Base-by-base conservation (phyloP, 1,284 basidiomycete species). In the Ustilago trichophora region DNA sequence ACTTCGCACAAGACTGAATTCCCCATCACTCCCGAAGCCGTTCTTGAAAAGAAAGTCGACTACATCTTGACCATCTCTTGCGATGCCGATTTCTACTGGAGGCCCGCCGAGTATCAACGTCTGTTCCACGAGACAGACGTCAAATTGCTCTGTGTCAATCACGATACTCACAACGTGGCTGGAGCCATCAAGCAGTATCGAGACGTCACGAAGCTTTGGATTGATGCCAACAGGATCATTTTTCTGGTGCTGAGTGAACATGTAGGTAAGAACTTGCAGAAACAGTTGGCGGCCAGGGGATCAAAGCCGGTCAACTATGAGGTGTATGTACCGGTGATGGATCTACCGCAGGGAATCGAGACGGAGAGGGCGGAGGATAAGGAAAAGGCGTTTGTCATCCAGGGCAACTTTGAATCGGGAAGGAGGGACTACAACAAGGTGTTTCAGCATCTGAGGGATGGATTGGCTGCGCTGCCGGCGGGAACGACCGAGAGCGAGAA, bases 231-330 rank as follows among this genome's bases (percentile, higher is more conserved):
- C 7, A 19, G 47, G 7, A 49, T 49, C 34, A 49, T 37, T 15
- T 49, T 49, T 19, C 13, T 49, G 8, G 47, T 49, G 5, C 47
- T 49, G 29, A 41, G 47, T 21, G 47, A 49, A 13, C 47, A 49
- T 38, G 47, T 49, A 6, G 47, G 47, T 12, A 40, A 33, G 22
- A 21, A 18, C 3, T 21, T 49, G 11, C 36, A 49, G 27, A 22
- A 16, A 3, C 19, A 40, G 9, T 16, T 49, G 24, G 16, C 22
- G n/a, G 24, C 3, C 5, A 29, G 37, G 4, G 47, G 47, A 2
- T 32, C 36, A 24, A 49, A 41, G 15, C 47, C 36, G 19, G 33
- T 49, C 22, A 27, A 24, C n/a, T 41, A 33, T 29, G 29, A 49
- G 18, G 29, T 33, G 0, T 49, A 49, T 22, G 22, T 49, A 11